Conservation (phyloP, 768 basidiomycete species). For the Phaeotremella fagi region DNA sequence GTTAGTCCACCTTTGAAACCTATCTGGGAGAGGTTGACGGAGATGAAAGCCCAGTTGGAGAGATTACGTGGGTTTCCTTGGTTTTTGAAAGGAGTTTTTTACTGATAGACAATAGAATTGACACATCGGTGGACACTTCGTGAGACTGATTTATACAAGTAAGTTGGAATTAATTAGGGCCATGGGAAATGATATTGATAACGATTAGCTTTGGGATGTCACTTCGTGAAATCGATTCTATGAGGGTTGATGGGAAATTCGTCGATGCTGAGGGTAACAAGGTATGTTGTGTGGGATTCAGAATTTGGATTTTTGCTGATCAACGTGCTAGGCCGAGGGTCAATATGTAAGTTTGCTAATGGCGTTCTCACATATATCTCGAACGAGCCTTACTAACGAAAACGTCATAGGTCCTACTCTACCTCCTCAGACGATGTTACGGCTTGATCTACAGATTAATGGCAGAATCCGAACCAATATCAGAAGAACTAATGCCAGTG, state of each 20-base stretch:
- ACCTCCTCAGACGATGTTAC: constrained; percentile 88
- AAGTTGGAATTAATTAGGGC: constrained; percentile 6
- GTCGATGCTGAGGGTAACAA: constrained; percentile 87
- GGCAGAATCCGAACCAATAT: constrained; percentile 93
- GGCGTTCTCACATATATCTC: background rate
- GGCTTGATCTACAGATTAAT: constrained; percentile 89
- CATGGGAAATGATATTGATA: no score
- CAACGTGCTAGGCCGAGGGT: constrained; percentile 59
- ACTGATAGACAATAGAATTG: constrained; percentile 53
- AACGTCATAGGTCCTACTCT: constrained; percentile 72
- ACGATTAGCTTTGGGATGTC: constrained; percentile 84
- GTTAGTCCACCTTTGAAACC: constrained; percentile 80
- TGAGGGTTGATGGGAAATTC: constrained; percentile 96
- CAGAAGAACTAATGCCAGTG: constrained; percentile 95
- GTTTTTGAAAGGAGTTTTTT: background rate
- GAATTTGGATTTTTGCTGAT: background rate
- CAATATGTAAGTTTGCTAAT: constrained; percentile 69
- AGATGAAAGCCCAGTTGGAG: constrained; percentile 83
- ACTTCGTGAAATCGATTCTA: constrained; percentile 91
- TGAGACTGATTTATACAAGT: constrained; percentile 58
- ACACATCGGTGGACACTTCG: constrained; percentile 96
- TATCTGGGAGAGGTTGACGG: constrained; percentile 83
- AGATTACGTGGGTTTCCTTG: constrained; percentile 53
- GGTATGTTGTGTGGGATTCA: constrained; percentile 3
- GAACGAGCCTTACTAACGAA: background rate